phyloP scores from a whole-genome alignment of 1,139 yeast genomes.

The Eremothecium cymbalariae region DNA sequence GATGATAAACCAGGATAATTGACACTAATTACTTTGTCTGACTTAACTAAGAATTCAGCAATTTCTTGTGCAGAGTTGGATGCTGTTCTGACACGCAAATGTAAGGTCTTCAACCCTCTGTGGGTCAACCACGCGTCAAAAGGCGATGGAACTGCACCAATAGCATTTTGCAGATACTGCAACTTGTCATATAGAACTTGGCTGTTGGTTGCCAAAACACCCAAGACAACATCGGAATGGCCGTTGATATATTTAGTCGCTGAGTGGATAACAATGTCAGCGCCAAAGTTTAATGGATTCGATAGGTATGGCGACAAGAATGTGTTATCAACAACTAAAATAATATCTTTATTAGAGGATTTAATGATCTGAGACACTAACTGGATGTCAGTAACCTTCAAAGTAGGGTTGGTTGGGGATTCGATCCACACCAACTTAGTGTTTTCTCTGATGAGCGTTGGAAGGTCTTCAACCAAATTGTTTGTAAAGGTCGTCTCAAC shows the following conservation, averaged over 20 bases:
- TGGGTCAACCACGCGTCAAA: constrained; percentile 91
- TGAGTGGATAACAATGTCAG: constrained; percentile 80
- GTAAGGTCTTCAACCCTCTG: constrained; percentile 84
- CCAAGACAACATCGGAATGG: constrained; percentile 87
- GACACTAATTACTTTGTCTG: constrained; percentile 51
- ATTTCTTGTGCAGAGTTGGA: constrained; percentile 58
- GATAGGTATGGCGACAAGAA: constrained; percentile 89
- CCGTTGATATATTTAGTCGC: constrained; percentile 90
- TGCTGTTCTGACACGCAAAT: constrained; percentile 69
- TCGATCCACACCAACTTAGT: constrained; percentile 83
- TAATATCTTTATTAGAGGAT: constrained; percentile 39
- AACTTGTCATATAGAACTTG: constrained; percentile 54
- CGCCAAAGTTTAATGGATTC: constrained; percentile 76
- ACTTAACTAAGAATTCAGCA: constrained; percentile 54
- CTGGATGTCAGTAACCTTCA: constrained; percentile 63
- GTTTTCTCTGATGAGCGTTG: constrained; percentile 46
- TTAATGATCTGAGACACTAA: constrained; percentile 51
- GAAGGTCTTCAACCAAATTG: constrained; percentile 54
- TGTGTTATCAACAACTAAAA: constrained; percentile 84
- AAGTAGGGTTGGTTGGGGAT: constrained; percentile 83
- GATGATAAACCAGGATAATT: constrained; percentile 76
- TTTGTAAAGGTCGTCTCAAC: constrained; percentile 63
- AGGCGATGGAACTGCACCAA: constrained; percentile 85
- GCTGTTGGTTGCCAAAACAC: constrained; percentile 66
- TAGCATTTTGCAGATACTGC: constrained; percentile 77